phyloP scores from a whole-genome alignment of 441 rosid genomes.

The Adansonia rubrostipa region DNA sequence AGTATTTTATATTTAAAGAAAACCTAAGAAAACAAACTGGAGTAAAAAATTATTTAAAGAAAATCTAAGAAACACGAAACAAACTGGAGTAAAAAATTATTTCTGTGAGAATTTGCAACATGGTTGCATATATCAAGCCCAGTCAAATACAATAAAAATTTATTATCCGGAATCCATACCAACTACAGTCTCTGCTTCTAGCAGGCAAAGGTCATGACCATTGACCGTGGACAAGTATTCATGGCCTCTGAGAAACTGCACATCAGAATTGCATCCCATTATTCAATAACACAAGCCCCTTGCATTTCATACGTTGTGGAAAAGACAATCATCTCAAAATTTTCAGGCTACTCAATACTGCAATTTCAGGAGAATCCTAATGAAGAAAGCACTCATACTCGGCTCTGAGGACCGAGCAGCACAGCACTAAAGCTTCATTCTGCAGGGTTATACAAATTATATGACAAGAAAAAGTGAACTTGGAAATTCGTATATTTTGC shows the following conservation, averaged over 20 bases:
- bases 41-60: background rate
- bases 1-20: background rate
- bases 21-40: background rate
- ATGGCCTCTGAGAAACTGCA: background rate
- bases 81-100: background rate
- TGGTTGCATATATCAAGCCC: background rate
- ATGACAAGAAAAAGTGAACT: slow-evolving; percentile 4
- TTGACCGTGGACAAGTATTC: background rate
- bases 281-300: background rate
- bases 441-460: slow-evolving; percentile 20
- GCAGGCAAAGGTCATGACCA: slow-evolving; percentile 10
- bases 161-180: background rate
- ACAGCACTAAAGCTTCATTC: slow-evolving; percentile 40
- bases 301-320: background rate
- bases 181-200: background rate
- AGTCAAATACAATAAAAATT: background rate
- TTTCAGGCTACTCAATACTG: slow-evolving; percentile 8
- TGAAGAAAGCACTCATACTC: background rate
- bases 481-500: no score
- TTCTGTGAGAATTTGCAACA: background rate
- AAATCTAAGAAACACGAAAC: background rate
- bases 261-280: background rate
- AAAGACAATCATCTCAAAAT: background rate
- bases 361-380: slow-evolving; percentile 6
- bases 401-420: slow-evolving; percentile 19